These are phyloP conservation scores for Wallacemonas sp. DNA, from an alignment of 208 protist genomes.

Conservation along the genomic window DNA sequence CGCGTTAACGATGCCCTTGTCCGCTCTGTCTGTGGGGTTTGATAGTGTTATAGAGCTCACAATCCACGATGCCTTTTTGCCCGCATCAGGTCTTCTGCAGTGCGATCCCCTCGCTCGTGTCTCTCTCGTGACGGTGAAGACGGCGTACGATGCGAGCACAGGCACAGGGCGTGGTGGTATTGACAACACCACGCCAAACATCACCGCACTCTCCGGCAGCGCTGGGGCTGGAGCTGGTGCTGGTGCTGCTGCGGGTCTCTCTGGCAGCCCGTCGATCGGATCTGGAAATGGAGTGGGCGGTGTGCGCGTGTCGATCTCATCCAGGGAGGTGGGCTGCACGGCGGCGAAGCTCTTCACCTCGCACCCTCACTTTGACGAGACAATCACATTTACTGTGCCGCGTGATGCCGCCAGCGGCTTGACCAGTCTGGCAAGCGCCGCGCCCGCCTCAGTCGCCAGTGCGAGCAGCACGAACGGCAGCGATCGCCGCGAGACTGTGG, in stretches of 20 bases:
- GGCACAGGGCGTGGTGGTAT: not conserved
- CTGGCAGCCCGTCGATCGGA: not conserved
- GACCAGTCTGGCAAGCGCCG: constrained; percentile 29
- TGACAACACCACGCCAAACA: not conserved
- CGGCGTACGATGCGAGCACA: constrained; percentile 14
- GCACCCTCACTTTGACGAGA: constrained; percentile 49
- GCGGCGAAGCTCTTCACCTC: constrained; percentile 52
- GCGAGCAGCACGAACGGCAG: not conserved
- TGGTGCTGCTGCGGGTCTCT: not conserved
- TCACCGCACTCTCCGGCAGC: not conserved
- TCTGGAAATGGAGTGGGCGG: not conserved
- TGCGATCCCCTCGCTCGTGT: constrained; percentile 72
- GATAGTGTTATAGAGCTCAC: constrained; percentile 68
- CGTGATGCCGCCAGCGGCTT: constrained; percentile 32
- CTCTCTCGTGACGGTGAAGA: constrained; percentile 66
- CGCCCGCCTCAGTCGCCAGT: not conserved
- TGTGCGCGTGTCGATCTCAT: constrained; percentile 27
- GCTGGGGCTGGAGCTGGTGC: constrained; percentile 1
- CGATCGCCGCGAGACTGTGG: constrained; percentile 12
- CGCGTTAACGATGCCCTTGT: not conserved
- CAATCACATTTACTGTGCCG: constrained; percentile 38
- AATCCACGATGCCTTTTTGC: constrained; percentile 72
- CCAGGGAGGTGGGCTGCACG: constrained; percentile 42
- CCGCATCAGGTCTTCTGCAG: constrained; percentile 69
- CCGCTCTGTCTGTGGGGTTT: constrained; percentile 63